Evolutionary conservation across 352 stramenopile genomes (phyloP), one percentile per base, ranked within the genome.

Genomic region (Phytopythium cucurbitacearum): DNA sequence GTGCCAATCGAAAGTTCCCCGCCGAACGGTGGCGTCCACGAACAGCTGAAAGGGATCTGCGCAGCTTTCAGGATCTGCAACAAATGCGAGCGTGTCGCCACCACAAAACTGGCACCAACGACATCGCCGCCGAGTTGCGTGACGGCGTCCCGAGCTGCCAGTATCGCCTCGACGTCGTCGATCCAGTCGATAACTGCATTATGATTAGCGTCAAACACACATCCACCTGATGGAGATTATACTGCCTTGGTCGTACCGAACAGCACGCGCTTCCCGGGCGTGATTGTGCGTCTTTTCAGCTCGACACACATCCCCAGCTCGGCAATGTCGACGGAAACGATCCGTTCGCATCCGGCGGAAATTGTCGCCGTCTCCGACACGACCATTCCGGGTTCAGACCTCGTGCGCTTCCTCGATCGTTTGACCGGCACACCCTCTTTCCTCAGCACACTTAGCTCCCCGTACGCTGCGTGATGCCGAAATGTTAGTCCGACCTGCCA

Each of bases 121-220:
- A 86, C 73, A 15, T 87, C 78, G 5, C 54, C 67, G 0, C 71
- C 73, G 4, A 76, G 38, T 13, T 58, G 51, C 15, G 61, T 55
- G 3, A 89, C 53, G 9, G 67, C 76, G 40, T 83, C 65, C 12
- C 58, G 62, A 3, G 63, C 76, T 28, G 74, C 76, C 1, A 86
- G 55, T 28, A 86, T 51, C 5, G 52, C 51, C 34, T 85, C 70
- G 10, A 55, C 64, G 7, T 70, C 56, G 45, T 72, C 72, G n/a
- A 89, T 64, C 74, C 70, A 89, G 55, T 89, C 79, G 7, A 59
- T 39, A 5, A 86, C 72, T 67, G 59, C 37, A 56, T n/a, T 21
- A 15, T 36, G 3, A 35, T 28, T 21, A 7, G 11, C 8, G 13
- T 8, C 34, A 8, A 10, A 21, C 10, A n/a, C 1, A 15, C 38